Conservation (phyloP, 2,329 filamentous ascomycete genomes). For the Sporothrix phasma region DNA sequence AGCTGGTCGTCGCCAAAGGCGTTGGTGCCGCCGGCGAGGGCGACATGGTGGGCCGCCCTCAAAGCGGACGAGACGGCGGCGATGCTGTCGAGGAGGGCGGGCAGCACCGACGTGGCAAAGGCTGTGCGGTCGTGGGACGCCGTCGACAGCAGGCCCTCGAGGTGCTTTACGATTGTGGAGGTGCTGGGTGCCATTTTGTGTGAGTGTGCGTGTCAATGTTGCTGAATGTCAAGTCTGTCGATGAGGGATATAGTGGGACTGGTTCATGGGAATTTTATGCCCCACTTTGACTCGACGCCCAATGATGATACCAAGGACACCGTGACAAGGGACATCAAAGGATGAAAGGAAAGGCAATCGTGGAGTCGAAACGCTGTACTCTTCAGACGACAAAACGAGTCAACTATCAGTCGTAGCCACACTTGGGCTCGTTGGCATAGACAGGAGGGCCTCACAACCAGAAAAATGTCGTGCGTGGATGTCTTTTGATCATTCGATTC, state of each 20-base stretch:
- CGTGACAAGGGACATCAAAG: too few relatives aligned
- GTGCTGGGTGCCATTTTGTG: background rate
- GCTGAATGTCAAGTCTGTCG: background rate
- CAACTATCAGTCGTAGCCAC: too few relatives aligned
- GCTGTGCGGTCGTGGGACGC: background rate
- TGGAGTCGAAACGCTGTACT: too few relatives aligned
- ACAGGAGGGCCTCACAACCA: too few relatives aligned
- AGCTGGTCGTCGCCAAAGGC: constrained; percentile 40
- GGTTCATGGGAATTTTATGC: background rate
- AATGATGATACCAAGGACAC: too few relatives aligned
- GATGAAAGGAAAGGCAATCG: too few relatives aligned
- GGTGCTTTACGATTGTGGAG: background rate
- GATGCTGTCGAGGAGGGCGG: constrained; percentile 37
- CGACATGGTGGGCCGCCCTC: constrained; percentile 35
- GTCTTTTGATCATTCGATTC: too few relatives aligned
- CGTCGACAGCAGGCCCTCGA: background rate
- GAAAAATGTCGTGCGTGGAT: too few relatives aligned
- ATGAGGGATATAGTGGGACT: background rate
- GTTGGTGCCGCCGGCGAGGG: constrained; percentile 39
- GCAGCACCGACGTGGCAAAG: constrained; percentile 38
- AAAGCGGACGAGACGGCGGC: constrained; percentile 36
- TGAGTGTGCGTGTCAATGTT: too few relatives aligned
- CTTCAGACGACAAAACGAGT: too few relatives aligned
- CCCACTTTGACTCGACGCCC: background rate
- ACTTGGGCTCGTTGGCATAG: too few relatives aligned